Percentiles rank a stretch among this genome's conserved stretches.
phyloP scores from a whole-genome alignment of 1,139 yeast genomes.

The Casaregolazyma suthepensis region DNA sequence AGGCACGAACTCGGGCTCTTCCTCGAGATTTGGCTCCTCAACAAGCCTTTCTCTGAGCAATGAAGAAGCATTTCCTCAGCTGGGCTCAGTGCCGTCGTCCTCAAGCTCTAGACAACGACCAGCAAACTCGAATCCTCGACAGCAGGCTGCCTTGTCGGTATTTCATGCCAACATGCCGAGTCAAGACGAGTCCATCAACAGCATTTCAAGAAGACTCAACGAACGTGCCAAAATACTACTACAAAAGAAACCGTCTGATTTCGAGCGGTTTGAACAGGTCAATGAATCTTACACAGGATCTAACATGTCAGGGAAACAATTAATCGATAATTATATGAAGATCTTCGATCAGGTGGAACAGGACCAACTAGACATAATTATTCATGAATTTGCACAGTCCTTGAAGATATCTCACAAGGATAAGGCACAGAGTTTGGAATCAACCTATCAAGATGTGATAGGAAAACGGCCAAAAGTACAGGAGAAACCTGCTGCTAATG shows the following conservation, averaged over 20 bases:
- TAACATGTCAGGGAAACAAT: constrained; percentile 39
- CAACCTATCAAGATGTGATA: not conserved
- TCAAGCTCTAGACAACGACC: constrained; percentile 4
- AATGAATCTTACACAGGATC: constrained; percentile 48
- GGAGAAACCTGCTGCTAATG: not conserved
- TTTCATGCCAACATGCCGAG: constrained; percentile 25
- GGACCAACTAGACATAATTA: constrained; percentile 41
- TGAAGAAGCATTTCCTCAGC: constrained; percentile 25
- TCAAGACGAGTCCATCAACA: constrained; percentile 43
- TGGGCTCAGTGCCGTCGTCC: constrained; percentile 17
- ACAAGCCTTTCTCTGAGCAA: constrained; percentile 15
- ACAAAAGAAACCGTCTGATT: constrained; percentile 44
- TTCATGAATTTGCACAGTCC: constrained; percentile 39
- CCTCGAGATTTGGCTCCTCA: constrained; percentile 17
- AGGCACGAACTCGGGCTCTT: constrained; percentile 14
- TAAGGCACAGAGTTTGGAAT: not conserved
- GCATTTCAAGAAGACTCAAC: constrained; percentile 60
- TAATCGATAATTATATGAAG: constrained; percentile 45
- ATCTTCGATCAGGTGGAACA: constrained; percentile 41
- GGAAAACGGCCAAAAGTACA: not conserved
- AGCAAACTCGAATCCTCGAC: constrained; percentile 10
- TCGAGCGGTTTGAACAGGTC: constrained; percentile 44
- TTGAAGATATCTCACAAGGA: not conserved
- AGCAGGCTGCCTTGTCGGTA: constrained; percentile 17
- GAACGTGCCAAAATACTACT: constrained; percentile 65